Evolutionary conservation across 164 flowering plant species (phyloP).

Genomic region (Kingdonia uniflora): DNA sequence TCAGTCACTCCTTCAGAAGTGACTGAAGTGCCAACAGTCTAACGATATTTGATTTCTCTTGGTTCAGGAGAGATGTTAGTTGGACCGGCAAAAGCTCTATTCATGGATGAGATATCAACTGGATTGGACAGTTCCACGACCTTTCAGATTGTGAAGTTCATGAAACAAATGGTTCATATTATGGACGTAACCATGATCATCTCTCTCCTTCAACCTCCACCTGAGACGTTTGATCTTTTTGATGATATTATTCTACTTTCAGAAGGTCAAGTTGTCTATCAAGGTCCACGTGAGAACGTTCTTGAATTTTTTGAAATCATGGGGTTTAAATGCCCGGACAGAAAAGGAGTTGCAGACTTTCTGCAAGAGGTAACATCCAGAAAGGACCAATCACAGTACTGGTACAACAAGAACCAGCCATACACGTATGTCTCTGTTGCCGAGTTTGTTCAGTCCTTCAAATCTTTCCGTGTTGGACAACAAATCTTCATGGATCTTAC

Average conservation of each 20-base stretch:
- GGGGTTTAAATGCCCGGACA: slow-evolving; percentile 49
- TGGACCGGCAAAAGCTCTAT: slow-evolving; percentile 53
- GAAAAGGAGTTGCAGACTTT: slow-evolving; percentile 55
- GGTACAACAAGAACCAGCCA: slow-evolving; percentile 27
- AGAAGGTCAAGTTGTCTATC: slow-evolving; percentile 48
- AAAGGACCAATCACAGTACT: slow-evolving; percentile 58
- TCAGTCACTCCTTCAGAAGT: too few species aligned
- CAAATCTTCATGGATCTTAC: slow-evolving; percentile 23
- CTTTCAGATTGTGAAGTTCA: slow-evolving; percentile 41
- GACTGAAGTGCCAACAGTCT: too few species aligned
- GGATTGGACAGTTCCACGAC: slow-evolving; percentile 65
- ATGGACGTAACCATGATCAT: slow-evolving; percentile 52
- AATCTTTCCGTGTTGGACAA: slow-evolving; percentile 31
- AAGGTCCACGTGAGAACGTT: slow-evolving; percentile 38
- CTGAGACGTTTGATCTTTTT: slow-evolving; percentile 47
- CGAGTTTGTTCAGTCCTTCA: slow-evolving; percentile 30
- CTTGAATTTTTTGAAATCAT: slow-evolving; percentile 42
- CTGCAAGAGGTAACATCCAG: slow-evolving; percentile 57
- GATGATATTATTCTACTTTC: slow-evolving; percentile 50
- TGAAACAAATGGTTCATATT: slow-evolving; percentile 51
- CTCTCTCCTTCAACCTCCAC: slow-evolving; percentile 59
- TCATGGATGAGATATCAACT: slow-evolving; percentile 64
- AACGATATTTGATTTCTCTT: neutral
- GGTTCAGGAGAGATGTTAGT: slow-evolving; percentile 53
- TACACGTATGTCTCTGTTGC: slow-evolving; percentile 28